Base-by-base conservation (phyloP, 768 basidiomycete genomes). In the Boletus patriciae region DNA sequence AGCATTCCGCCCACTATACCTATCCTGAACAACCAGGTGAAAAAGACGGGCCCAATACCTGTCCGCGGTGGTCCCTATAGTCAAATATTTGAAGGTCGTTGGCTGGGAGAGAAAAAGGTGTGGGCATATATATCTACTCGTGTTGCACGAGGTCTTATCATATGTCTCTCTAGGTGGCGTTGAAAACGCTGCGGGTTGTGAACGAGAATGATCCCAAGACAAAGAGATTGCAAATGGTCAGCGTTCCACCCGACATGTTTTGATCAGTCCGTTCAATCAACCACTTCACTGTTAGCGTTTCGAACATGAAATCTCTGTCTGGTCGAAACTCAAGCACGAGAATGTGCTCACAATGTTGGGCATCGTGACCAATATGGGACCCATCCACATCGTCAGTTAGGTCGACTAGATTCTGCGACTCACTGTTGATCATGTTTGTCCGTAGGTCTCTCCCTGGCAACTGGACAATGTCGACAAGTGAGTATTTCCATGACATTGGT, bases 391-490 rank as follows among this genome's bases (percentile, higher is more conserved):
- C 66, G 83, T 76, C 63, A 15, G 68, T 55, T 33, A 6, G 10
- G 15, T 33, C 10, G 10, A 44, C 53, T 0, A 33, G 10, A 19
- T 37, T 49, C 52, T 54, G 18, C 10, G 33, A 52, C 6, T 3
- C 31, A 16, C 6, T 18, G 6, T 36, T 54, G 38, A 55, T 40
- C 50, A n/a, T 15, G 25, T 34, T 46, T 50, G 21, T 42, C 37
- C 27, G 36, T 47, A 84, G 83, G 82, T 86, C 33, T 84, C 84
- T 11, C 81, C 83, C 6, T 86, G 84, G 84, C 83, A 84, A 70
- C 74, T 77, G 36, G 78, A 83, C 60, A 83, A 85, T 62, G 78
- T 83, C 19, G 71, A 80, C 1, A 77, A 79, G 84, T 82, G 61
- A 54, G 76, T 56, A 36, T 41, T 11, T 34, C 21, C 44, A 13